Percentiles rank a stretch among this genome's conserved stretches.
phyloP scores from a whole-genome alignment of 805 yeast species.

The Starmerella apicola region DNA sequence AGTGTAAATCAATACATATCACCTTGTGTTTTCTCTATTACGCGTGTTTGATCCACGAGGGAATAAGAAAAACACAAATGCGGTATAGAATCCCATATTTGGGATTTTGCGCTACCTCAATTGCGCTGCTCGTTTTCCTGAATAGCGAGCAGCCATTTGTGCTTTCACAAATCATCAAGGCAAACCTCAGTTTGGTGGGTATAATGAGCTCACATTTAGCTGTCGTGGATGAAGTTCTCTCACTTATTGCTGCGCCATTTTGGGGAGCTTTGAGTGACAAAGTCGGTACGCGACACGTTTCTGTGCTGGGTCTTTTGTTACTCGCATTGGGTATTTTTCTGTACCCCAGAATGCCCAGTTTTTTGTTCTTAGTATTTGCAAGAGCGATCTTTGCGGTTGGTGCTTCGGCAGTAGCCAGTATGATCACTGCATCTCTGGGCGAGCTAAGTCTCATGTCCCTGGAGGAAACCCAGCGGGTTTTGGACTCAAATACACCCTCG shows the following conservation, averaged over 20 bases:
- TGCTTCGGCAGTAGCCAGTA: conserved; percentile 40
- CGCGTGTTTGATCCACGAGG: too few species aligned
- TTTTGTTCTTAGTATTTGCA: conserved; percentile 40
- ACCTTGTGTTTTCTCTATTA: too few species aligned
- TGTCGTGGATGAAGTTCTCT: conserved; percentile 47
- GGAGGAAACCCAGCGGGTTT: background rate
- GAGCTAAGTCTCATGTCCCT: conserved; percentile 26
- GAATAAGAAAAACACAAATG: too few species aligned
- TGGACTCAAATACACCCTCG: background rate
- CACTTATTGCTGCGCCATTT: conserved; percentile 44
- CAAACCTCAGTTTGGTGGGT: conserved; percentile 29
- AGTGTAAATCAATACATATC: too few species aligned
- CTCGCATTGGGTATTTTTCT: conserved; percentile 38
- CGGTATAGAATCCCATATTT: conserved; percentile 22
- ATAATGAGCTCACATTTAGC: conserved; percentile 39
- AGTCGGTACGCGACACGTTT: conserved; percentile 46
- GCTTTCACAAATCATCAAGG: conserved; percentile 29
- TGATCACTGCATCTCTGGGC: conserved; percentile 49
- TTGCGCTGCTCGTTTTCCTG: conserved; percentile 34
- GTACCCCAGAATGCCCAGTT: conserved; percentile 36
- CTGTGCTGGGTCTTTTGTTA: conserved; percentile 36
- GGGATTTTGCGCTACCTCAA: conserved; percentile 31
- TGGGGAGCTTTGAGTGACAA: conserved; percentile 53
- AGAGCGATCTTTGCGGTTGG: conserved; percentile 53
- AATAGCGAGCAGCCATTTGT: conserved; percentile 36